Evolutionary conservation across 495 filamentous ascomycete genomes (phyloP).

Genomic region (Achaetomiella virescens): DNA sequence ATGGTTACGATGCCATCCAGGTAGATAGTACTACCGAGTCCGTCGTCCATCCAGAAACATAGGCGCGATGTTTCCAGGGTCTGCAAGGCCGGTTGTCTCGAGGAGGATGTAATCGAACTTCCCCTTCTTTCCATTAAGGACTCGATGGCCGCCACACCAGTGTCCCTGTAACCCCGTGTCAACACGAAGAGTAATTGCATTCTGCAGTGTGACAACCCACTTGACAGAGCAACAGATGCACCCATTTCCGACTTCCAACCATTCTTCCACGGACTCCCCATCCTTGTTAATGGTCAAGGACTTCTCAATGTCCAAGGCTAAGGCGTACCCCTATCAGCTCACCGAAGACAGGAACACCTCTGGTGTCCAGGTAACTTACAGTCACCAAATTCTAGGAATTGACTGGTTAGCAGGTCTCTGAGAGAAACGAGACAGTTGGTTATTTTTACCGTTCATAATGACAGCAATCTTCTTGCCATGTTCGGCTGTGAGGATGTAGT

Average conservation of each 20-base stretch:
- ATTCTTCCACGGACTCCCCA: slow-evolving; percentile 83
- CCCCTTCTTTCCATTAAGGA: slow-evolving; percentile 92
- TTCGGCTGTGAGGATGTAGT: slow-evolving; percentile 87
- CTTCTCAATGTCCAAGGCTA: slow-evolving; percentile 82
- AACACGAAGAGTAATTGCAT: slow-evolving; percentile 5
- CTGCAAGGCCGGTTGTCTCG: slow-evolving; percentile 91
- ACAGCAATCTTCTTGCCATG: slow-evolving; percentile 98
- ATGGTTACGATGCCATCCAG: slow-evolving; percentile 95
- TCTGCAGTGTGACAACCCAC: slow-evolving; percentile 38
- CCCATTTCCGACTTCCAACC: slow-evolving; percentile 92
- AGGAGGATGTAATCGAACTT: slow-evolving; percentile 97
- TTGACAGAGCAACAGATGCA: slow-evolving; percentile 99
- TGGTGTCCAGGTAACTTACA: slow-evolving; percentile 49
- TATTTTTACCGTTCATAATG: slow-evolving; percentile 74
- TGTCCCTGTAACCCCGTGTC: slow-evolving; percentile 52
- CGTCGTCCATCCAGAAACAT: slow-evolving; percentile 97
- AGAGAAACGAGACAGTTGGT: not conserved
- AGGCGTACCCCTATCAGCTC: slow-evolving; percentile 22
- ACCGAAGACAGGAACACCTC: not conserved
- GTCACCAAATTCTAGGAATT: slow-evolving; percentile 75
- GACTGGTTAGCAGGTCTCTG: not conserved
- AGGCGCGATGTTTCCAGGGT: slow-evolving; percentile 92
- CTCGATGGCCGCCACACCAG: slow-evolving; percentile 89
- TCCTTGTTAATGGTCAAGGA: slow-evolving; percentile 80
- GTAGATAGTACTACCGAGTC: slow-evolving; percentile 87